Evolutionary conservation across 228 moss, liverwort and hornwort genomes (phyloP).

Genomic region (Sphagnum fallax): DNA sequence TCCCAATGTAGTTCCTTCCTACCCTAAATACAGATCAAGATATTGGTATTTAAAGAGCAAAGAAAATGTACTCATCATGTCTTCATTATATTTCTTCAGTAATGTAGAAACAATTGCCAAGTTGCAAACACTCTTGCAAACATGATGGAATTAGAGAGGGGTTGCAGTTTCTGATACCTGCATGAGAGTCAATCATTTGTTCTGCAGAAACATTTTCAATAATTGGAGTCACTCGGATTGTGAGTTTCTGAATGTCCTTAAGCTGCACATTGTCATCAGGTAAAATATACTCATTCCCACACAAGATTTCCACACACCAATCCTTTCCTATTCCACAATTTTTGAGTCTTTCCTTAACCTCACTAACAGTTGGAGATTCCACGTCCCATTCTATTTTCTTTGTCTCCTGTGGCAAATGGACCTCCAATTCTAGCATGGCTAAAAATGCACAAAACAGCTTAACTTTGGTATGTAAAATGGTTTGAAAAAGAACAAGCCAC

Average conservation of each 20-base stretch:
- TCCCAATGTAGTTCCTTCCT: too few relatives aligned
- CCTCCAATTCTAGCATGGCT: conserved; percentile 28
- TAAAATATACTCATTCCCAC: conserved; percentile 36
- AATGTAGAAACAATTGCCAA: not conserved
- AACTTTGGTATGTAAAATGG: too few relatives aligned
- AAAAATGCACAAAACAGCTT: too few relatives aligned
- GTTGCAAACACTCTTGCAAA: not conserved
- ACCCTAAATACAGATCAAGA: not conserved
- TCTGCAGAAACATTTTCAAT: conserved; percentile 1
- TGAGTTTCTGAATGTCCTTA: conserved; percentile 28
- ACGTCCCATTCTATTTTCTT: conserved; percentile 47
- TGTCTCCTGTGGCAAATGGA: conserved; percentile 25
- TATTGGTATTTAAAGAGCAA: not conserved
- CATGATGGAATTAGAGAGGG: not conserved
- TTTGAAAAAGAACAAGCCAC: too few relatives aligned
- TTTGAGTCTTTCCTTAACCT: conserved; percentile 31
- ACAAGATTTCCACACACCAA: conserved; percentile 43
- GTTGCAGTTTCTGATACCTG: conserved; percentile 10
- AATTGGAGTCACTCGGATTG: conserved; percentile 25
- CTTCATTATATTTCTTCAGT: too few relatives aligned
- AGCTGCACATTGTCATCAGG: conserved; percentile 26
- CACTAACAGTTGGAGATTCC: conserved; percentile 35
- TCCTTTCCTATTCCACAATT: conserved; percentile 44
- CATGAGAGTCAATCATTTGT: not conserved
- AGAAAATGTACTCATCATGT: not conserved